Evolutionary conservation across 108 stramenopile species (phyloP).

Genomic region (Nitzschia palea): DNA sequence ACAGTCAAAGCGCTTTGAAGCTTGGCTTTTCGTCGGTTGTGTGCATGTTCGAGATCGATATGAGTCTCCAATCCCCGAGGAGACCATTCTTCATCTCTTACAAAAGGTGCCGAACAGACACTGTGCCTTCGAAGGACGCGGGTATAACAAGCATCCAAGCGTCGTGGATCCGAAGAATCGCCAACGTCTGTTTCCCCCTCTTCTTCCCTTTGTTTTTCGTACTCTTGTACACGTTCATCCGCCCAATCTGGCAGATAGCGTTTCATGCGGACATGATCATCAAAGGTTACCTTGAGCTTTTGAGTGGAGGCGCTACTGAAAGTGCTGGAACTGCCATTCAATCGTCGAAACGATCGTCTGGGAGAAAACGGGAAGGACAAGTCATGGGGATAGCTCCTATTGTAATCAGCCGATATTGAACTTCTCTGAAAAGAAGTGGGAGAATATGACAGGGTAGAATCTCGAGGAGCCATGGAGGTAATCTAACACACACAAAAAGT

Average conservation of each 20-base stretch:
- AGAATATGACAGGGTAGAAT: too few species aligned
- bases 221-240: background rate
- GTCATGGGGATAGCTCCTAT: too few species aligned
- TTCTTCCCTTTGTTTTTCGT: background rate
- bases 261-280: background rate
- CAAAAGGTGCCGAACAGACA: background rate
- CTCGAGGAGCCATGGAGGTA: too few species aligned
- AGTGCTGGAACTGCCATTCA: too few species aligned
- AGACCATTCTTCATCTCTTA: conserved; percentile 1
- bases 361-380: too few species aligned
- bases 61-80: conserved; percentile 7
- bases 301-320: background rate
- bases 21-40: background rate
- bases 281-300: background rate
- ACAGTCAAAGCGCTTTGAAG: conserved; percentile 1
- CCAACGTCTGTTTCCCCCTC: background rate
- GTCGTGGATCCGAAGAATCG: background rate
- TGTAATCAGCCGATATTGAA: too few species aligned
- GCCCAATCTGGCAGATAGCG: conserved; percentile 9
- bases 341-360: too few species aligned
- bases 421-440: too few species aligned
- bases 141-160: conserved; percentile 2
- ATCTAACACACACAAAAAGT: too few species aligned
- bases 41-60: background rate
- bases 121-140: background rate